Base-by-base conservation (phyloP, 441 rosid species). In the Adansonia grandidieri region DNA sequence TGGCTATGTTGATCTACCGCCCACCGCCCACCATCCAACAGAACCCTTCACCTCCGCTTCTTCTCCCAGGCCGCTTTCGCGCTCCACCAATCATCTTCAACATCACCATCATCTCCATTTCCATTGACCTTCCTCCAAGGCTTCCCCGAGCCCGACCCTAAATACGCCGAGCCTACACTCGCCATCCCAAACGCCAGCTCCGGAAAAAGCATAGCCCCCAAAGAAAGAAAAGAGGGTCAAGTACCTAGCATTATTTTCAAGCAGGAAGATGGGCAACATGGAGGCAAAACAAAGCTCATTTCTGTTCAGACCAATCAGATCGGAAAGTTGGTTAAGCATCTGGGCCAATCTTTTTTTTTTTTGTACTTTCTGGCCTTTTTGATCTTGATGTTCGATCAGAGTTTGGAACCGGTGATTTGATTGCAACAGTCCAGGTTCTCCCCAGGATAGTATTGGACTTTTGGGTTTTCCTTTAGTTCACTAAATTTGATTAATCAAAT, bases 261-360 rank as follows among this genome's bases (percentile, higher is more conserved):
- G 85, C 96, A 89, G 75, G 96, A 91, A 51, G 91, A 96, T 77
- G 98, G 99, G 7, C 92, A 96, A 74, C 90, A 91, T 57, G 98
- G 99, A 17, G 99, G 98, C 56, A 96, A 94, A 85, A 96, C 91
- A 83, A 87, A 93, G 74, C 92, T 96, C 77, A 82, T 94, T 73
- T 96, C 97, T 4, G 92, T 94, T 37, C 91, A 87, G 82, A 67
- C 87, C 22, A 92, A 91, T 86, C 97, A 91, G 88, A 87, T 96
- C 82, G 90, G 89, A 86, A 94, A 94, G 86, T 79, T 96, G 45
- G 95, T 94, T 75, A 84, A 54, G 75, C 95, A 90, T 71, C 47
- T 91, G 19, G 99, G 98, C 0, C 88, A 88, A 56, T 91, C 93
- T 0, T 91, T 91, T 81, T 91, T 28, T 28, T 32, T 32, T 32